Percentiles rank a stretch among this genome's conserved stretches.
These are phyloP conservation scores for Panaeolus cyanescens DNA, from an alignment of 768 basidiomycete genomes.

Conservation along the genomic window DNA sequence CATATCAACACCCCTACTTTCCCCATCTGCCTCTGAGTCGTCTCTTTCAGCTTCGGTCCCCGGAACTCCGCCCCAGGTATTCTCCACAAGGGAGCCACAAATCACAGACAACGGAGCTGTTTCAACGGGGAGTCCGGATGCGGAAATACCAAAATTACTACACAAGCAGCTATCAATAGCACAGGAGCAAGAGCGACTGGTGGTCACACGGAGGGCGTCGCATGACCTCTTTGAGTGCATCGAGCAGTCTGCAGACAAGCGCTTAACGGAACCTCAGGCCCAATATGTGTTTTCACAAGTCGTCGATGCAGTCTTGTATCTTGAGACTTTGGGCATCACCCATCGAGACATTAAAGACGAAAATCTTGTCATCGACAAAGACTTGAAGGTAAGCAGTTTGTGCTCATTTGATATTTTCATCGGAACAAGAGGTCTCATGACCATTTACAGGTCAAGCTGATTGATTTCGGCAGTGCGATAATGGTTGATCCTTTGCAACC, in stretches of 20 bases:
- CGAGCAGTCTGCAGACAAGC: constrained; percentile 80
- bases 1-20: constrained; percentile 53
- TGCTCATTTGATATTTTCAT: constrained; percentile 2
- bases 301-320: constrained; percentile 80
- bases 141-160: constrained; percentile 18
- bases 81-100: constrained; percentile 19
- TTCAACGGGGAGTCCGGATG: constrained; percentile 6
- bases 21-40: constrained; percentile 41
- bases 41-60: constrained; percentile 30
- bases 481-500: constrained; percentile 64
- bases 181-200: constrained; percentile 30
- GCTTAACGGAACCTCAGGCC: constrained; percentile 77
- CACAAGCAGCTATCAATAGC: constrained; percentile 19
- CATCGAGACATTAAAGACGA: constrained; percentile 99
- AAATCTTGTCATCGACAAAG: constrained; percentile 79
- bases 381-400: constrained; percentile 58
- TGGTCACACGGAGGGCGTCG: constrained; percentile 71
- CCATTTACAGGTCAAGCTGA: constrained; percentile 76
- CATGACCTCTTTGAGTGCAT: constrained; percentile 97
- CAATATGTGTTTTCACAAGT: constrained; percentile 86
- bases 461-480: constrained; percentile 93
- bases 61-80: constrained; percentile 25
- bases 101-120: background rate
- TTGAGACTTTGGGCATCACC: constrained; percentile 81
- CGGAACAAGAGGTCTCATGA: constrained; percentile 3